Evolutionary conservation across 106 monocot species (phyloP), one percentile per base, ranked within the genome.

Genomic region (Acorus calamus): DNA sequence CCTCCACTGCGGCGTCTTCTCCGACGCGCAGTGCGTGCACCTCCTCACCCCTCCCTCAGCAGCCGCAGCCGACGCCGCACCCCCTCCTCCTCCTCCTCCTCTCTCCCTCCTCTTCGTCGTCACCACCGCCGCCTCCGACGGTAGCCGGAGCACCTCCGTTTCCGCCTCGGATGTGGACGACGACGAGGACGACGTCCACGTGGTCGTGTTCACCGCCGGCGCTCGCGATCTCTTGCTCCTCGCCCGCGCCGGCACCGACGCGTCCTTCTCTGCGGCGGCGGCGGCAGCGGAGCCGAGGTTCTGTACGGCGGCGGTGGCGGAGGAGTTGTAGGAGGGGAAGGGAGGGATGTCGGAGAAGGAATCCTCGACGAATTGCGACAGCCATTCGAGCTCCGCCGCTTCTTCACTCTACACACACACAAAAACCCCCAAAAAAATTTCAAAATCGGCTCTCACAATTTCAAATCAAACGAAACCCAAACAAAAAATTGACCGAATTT

Each of bases 1-100:
- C 75, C 92, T 53, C 92, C 88, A 92, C 73, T 92, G 92, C 57
- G 92, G 92, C 42, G 92, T 92, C 82, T 92, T 88, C 75, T 92
- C 88, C 64, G 92, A 84, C 44, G 88, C 79, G 72, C 88, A 92
- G 72, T 92, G 88, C 11, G 85, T 88, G 92, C 92, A 92, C 64
- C 75, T 71, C 66, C 88, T 65, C 28, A 74, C 77, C 2, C 73
- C 80, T 11, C 67, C 74, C 11, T 65, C 83, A 11, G 44, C 51
- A 2, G 45, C 72, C 2, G 49, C 60, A 52, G 63, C 72, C 2
- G 2, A 52, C 63, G 57, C 53, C 2, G 50, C 71, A 2, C 52
- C 63, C 66, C 68, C 5, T 14, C 65, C 69, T 59, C 46, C 57
- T 14, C 78, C 65, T 53, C 50, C 55, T 45, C 68, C 51, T 46